Evolutionary conservation across 345 rosid species (phyloP), one percentile per base, ranked within the genome.

Genomic region (Garcia nutans): DNA sequence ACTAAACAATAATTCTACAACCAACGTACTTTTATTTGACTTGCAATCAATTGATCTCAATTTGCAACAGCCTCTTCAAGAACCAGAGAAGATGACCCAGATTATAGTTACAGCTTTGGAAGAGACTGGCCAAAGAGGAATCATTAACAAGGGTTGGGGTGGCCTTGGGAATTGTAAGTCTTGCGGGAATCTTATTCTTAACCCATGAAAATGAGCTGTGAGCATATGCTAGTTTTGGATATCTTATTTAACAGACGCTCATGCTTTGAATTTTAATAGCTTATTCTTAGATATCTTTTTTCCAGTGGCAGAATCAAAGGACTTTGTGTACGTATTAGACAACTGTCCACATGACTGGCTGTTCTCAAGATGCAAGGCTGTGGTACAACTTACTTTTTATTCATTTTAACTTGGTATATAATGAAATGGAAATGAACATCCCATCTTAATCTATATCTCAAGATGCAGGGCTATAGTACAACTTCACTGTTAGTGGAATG

Each of bases 341-440:
- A 90, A 88, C 76, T 90, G 93, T 81, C 93, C 91, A 52, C 93
- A 88, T 37, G 93, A 90, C 77, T 90, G 93, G 93, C 86, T 90
- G 64, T 90, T 90, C 77, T 74, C 41, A 37, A 86, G 28, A 76
- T 90, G 93, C 82, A 75, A 56, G 74, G 91, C 93, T 61, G 93
- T 90, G 90, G 93, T 90, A 85, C 80, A 63, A 41, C 67, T 70
- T 17, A 26, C 19, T n/a, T 3, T 13, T 45, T 5, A 5, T 22
- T 61, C 50, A n/a, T 23, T 76, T 80, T 12, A 55, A 5, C 26
- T 16, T 62, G 26, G 64, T 49, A 33, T 33, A 33, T 33, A 33
- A 33, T 33, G 37, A 3, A 33, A 33, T 3, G 37, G 0, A 33
- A 33, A 1, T 33, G 37, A 33, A 33, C 37, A 33, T 33, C 5